A percentile compares a stretch with the other conserved stretches of the same genome.
Conservation (phyloP, 345 rosid genomes). For the Psidium guajava region DNA sequence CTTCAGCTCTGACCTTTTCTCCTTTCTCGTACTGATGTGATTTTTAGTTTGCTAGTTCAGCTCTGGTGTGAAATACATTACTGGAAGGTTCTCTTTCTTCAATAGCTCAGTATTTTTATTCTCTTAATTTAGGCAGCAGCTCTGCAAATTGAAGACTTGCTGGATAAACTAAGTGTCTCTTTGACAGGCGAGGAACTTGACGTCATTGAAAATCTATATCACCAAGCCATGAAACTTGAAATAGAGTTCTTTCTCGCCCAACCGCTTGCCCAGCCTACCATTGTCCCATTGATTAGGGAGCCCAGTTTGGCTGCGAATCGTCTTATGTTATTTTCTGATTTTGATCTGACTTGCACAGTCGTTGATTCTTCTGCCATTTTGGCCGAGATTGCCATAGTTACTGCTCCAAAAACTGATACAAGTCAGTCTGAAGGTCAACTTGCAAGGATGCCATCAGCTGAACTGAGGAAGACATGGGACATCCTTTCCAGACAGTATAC, state of each 20-base stretch:
- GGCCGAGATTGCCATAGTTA: constrained; percentile 89
- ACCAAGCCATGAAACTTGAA: constrained; percentile 97
- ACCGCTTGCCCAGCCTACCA: constrained; percentile 57
- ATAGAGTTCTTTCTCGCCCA: constrained; percentile 82
- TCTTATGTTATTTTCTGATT: constrained; percentile 75
- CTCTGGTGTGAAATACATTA: constrained; percentile 9
- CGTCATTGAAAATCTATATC: constrained; percentile 84
- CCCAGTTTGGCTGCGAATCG: constrained; percentile 41
- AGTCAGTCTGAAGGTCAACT: constrained; percentile 37
- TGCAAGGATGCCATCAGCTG: constrained; percentile 67
- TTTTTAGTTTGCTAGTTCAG: constrained; percentile 3
- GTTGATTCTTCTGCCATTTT: constrained; percentile 95
- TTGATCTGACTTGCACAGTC: constrained; percentile 90
- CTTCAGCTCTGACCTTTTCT: constrained; percentile 1
- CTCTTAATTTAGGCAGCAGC: constrained; percentile 62
- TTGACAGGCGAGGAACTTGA: constrained; percentile 96
- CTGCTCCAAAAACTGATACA: constrained; percentile 74
- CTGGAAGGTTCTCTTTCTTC: constrained; percentile 12
- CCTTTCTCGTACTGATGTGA: background rate
- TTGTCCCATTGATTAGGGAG: constrained; percentile 57
- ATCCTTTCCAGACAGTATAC: constrained; percentile 66
- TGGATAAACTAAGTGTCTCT: constrained; percentile 83
- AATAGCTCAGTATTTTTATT: constrained; percentile 22
- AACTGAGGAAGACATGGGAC: constrained; percentile 70
- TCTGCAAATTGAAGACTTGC: constrained; percentile 85